Conservation (phyloP, 352 stramenopile genomes). For the Phytophthora uliginosa region DNA sequence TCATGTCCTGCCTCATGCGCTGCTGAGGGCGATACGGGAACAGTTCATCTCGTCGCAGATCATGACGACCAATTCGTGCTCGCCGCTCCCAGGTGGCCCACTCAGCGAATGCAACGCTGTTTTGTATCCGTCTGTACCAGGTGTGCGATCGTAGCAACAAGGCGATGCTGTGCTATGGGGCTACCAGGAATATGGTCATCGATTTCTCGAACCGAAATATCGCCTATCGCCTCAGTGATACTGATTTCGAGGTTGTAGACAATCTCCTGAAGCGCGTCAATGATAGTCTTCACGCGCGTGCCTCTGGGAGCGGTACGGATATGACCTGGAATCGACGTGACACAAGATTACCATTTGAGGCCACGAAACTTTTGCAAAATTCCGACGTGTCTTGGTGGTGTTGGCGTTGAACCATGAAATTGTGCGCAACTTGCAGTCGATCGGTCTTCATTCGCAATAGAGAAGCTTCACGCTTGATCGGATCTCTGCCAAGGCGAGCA, state of each 20-base stretch:
- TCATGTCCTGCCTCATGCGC: conserved; percentile 50
- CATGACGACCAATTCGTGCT: conserved; percentile 39
- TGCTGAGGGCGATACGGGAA: conserved; percentile 47
- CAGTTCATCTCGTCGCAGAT: conserved; percentile 52
- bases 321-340: conserved; percentile 51
- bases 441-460: conserved; percentile 38
- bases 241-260: conserved; percentile 62
- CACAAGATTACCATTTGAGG: conserved; percentile 39
- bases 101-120: conserved; percentile 53
- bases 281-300: conserved; percentile 43
- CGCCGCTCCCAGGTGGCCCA: conserved; percentile 18
- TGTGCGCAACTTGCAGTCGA: conserved; percentile 37
- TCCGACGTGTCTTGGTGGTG: conserved; percentile 35
- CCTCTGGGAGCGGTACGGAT: conserved; percentile 38
- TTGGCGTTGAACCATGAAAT: conserved; percentile 39
- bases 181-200: conserved; percentile 47
- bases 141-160: conserved; percentile 43
- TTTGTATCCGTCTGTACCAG: conserved; percentile 47
- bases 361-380: conserved; percentile 56
- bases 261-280: conserved; percentile 52
- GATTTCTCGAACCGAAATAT: conserved; percentile 62
- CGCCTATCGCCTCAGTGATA: conserved; percentile 49
- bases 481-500: conserved; percentile 29
- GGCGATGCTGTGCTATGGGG: conserved; percentile 46
- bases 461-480: conserved; percentile 19